Conservation (phyloP, 1,284 basidiomycete genomes). For the Coriolopsis trogii region DNA sequence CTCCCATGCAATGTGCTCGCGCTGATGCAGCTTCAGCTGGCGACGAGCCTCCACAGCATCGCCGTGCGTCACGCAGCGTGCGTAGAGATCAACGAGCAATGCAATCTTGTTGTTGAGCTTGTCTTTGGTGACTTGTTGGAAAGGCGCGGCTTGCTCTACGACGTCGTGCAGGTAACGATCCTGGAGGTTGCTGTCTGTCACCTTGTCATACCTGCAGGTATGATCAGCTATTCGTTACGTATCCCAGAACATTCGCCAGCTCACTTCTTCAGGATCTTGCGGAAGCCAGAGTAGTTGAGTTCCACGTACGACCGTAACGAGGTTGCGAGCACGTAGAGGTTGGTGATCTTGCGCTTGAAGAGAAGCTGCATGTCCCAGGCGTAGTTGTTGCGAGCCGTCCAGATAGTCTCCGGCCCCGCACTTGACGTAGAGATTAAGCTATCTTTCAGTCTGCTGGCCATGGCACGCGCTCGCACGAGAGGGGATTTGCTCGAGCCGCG, state of each 20-base stretch:
- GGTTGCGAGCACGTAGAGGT: constrained; percentile 83
- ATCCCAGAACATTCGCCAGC: background rate
- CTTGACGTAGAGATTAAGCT: constrained; percentile 47
- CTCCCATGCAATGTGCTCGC: constrained; percentile 95
- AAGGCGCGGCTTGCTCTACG: constrained; percentile 75
- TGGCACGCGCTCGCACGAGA: constrained; percentile 38
- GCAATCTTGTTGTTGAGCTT: constrained; percentile 65
- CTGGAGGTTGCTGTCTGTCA: constrained; percentile 85
- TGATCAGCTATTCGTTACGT: background rate
- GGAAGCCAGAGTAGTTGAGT: constrained; percentile 92
- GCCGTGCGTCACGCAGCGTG: constrained; percentile 84
- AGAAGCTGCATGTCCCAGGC: constrained; percentile 89
- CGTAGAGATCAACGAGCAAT: constrained; percentile 76
- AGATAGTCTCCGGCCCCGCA: constrained; percentile 54
- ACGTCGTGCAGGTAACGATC: constrained; percentile 78
- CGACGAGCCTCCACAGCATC: constrained; percentile 75
- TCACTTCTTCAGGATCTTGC: constrained; percentile 96
- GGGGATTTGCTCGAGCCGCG: constrained; percentile 24
- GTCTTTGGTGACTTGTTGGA: constrained; percentile 66
- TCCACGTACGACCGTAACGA: constrained; percentile 92
- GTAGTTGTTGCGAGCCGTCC: constrained; percentile 84
- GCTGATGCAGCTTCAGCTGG: constrained; percentile 86
- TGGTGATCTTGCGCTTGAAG: constrained; percentile 91
- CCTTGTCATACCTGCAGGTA: constrained; percentile 87
- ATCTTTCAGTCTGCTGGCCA: constrained; percentile 56